Evolutionary conservation across 345 rosid genomes (phyloP).

Genomic region (Moringa oleifera): DNA sequence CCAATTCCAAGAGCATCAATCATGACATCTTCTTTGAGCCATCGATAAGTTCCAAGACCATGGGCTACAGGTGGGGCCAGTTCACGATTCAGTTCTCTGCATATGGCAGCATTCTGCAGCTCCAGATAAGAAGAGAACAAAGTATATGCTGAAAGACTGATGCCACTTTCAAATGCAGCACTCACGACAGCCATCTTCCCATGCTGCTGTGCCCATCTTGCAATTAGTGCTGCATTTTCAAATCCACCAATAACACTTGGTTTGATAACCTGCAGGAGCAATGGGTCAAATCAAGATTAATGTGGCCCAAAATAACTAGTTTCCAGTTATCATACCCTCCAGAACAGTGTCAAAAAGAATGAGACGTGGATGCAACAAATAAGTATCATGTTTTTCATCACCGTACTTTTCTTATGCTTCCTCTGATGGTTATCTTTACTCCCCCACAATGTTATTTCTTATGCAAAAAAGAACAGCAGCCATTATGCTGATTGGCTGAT

Average conservation of each 20-base stretch:
- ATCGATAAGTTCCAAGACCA: slow-evolving; percentile 87
- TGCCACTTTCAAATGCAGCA: slow-evolving; percentile 83
- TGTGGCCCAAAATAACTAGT: not conserved
- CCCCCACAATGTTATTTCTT: not conserved
- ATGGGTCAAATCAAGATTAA: slow-evolving; percentile 12
- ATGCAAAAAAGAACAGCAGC: no score
- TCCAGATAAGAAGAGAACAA: slow-evolving; percentile 71
- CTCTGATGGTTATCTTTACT: no score
- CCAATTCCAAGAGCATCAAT: slow-evolving; percentile 45
- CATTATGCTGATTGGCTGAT: no score
- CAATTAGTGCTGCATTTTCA: slow-evolving; percentile 71
- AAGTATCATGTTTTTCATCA: no score
- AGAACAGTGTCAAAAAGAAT: not conserved
- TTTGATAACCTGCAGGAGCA: slow-evolving; percentile 62
- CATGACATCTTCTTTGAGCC: slow-evolving; percentile 82
- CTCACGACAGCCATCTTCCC: slow-evolving; percentile 90
- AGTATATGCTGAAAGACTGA: slow-evolving; percentile 65
- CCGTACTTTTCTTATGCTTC: no score
- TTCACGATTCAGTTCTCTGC: slow-evolving; percentile 31
- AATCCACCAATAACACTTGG: slow-evolving; percentile 90
- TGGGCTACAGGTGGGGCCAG: slow-evolving; percentile 51
- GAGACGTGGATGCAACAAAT: not conserved
- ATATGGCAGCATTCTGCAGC: slow-evolving; percentile 44
- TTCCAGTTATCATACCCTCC: not conserved
- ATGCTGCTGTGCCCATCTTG: slow-evolving; percentile 72